Percentiles rank a stretch among this genome's conserved stretches.
These are phyloP conservation scores for Stagonosporopsis vannaccii DNA, from an alignment of 2,329 filamentous ascomycete genomes.

Conservation along the genomic window DNA sequence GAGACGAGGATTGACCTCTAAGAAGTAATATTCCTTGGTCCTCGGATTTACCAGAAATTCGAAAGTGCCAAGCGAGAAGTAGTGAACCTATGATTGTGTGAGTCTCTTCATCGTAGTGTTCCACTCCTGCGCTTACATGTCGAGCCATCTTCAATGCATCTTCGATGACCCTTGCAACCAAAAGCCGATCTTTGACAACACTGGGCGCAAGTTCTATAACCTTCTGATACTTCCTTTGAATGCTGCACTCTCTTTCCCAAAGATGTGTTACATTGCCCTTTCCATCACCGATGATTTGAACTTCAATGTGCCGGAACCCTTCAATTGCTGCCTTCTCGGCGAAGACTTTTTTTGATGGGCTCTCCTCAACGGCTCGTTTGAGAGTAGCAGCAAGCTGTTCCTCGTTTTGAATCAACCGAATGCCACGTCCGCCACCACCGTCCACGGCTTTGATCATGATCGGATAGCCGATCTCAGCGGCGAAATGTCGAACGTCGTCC, in stretches of 20 bases:
- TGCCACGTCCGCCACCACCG: slow-evolving; percentile 67
- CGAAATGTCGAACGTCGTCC: slow-evolving; percentile 63
- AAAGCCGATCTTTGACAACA: slow-evolving; percentile 54
- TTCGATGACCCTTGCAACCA: slow-evolving; percentile 60
- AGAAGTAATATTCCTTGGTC: slow-evolving; percentile 62
- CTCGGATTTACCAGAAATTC: slow-evolving; percentile 67
- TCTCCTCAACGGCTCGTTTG: slow-evolving; percentile 63
- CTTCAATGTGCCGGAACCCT: slow-evolving; percentile 67
- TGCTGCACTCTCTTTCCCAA: slow-evolving; percentile 68
- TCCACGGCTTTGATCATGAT: slow-evolving; percentile 72
- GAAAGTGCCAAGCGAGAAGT: slow-evolving; percentile 68
- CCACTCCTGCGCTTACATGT: slow-evolving; percentile 42
- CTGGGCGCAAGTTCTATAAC: slow-evolving; percentile 66
- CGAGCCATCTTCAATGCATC: slow-evolving; percentile 62
- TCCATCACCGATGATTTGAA: slow-evolving; percentile 67
- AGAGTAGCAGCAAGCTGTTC: slow-evolving; percentile 56
- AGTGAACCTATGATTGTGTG: slow-evolving; percentile 53
- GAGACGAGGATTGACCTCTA: slow-evolving; percentile 67
- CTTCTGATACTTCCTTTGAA: slow-evolving; percentile 68
- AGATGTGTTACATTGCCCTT: slow-evolving; percentile 61
- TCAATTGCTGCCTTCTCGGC: slow-evolving; percentile 69
- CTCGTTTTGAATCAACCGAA: slow-evolving; percentile 59
- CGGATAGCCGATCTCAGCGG: slow-evolving; percentile 61
- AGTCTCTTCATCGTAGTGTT: background rate
- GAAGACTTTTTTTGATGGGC: slow-evolving; percentile 65